Base-by-base conservation (phyloP, 2,329 filamentous ascomycete genomes). In the Akanthomyces muscarius region DNA sequence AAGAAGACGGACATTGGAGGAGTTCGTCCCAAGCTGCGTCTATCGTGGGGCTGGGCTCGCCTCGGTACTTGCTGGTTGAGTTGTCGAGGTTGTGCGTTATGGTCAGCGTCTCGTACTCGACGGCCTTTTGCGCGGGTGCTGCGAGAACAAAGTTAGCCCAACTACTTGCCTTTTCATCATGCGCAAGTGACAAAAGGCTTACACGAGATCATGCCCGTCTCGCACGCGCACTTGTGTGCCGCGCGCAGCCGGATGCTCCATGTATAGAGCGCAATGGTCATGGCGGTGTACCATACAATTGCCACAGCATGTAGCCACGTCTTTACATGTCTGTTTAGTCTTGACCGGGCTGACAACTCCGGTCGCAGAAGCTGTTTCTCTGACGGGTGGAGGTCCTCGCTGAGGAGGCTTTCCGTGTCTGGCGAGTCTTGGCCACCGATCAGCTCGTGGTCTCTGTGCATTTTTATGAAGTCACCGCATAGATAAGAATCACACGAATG, bases 11-110 rank as follows among this genome's bases (percentile, higher is more conserved):
- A 63, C 61, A 63, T 25, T 48, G 14, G 11, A 63, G 36, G 30
- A 63, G 53, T 11, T 51, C 53, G 13, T 63, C 61, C 61, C 61
- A 63, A 8, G 61, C 61, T 14, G 55, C 61, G 45, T 63, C 61
- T 8, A 48, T 10, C 33, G 48, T 44, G 10, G 52, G 53, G 11
- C 61, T 53, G 18, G 61, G 61, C 28, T 23, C 33, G 23, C 61
- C 61, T 52, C 61, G 38, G 44, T 63, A 63, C 50, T 51, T 63
- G 48, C 48, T 51, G 18, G 28, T 38, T 11, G 45, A n/a, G 44
- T 63, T 44, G 8, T 36, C 61, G 23, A 63, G 51, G 13, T 63
- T 52, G 45, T 63, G 61, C 3, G 45, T 47, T 10, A 63, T 63
- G 18, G 44, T 51, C 30, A 51, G 25, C 44, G 36, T 30, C 45